A percentile compares a stretch with the other conserved stretches of the same genome.
Evolutionary conservation across 1,139 yeast species (phyloP).

Genomic region (Blastobotrys niveus): DNA sequence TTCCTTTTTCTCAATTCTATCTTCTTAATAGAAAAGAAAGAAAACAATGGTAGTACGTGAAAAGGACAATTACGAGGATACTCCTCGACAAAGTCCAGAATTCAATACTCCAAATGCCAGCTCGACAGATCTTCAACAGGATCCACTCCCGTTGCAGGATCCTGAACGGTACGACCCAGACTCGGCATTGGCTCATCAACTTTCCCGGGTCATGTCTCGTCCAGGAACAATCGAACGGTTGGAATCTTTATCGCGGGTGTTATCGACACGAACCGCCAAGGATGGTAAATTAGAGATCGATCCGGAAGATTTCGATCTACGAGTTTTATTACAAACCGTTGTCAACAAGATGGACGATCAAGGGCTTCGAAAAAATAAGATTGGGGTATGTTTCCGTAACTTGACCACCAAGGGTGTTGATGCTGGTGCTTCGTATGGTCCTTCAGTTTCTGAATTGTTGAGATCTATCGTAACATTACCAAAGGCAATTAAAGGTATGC

Average conservation of each 20-base stretch:
- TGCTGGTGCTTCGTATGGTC: slow-evolving; percentile 48
- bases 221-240: slow-evolving; percentile 36
- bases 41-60: neutral
- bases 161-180: slow-evolving; percentile 19
- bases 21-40: neutral
- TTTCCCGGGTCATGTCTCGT: slow-evolving; percentile 23
- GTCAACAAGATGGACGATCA: slow-evolving; percentile 35
- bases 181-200: slow-evolving; percentile 18
- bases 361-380: slow-evolving; percentile 44
- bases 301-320: slow-evolving; percentile 40
- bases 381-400: slow-evolving; percentile 45
- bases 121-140: neutral
- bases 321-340: slow-evolving; percentile 35
- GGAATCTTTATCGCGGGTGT: slow-evolving; percentile 40
- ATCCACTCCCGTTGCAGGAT: slow-evolving; percentile 16
- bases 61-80: slow-evolving; percentile 1
- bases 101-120: slow-evolving; percentile 9
- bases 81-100: slow-evolving; percentile 5
- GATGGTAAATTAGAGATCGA: slow-evolving; percentile 37
- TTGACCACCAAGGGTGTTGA: slow-evolving; percentile 49
- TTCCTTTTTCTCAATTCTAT: neutral
- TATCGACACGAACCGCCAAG: slow-evolving; percentile 39
- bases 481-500: slow-evolving; percentile 22
- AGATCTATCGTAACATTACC: slow-evolving; percentile 35
- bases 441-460: slow-evolving; percentile 43